These are phyloP conservation scores for Chlorella sp. DNA, from an alignment of 139 green algal species.

Conservation along the genomic window DNA sequence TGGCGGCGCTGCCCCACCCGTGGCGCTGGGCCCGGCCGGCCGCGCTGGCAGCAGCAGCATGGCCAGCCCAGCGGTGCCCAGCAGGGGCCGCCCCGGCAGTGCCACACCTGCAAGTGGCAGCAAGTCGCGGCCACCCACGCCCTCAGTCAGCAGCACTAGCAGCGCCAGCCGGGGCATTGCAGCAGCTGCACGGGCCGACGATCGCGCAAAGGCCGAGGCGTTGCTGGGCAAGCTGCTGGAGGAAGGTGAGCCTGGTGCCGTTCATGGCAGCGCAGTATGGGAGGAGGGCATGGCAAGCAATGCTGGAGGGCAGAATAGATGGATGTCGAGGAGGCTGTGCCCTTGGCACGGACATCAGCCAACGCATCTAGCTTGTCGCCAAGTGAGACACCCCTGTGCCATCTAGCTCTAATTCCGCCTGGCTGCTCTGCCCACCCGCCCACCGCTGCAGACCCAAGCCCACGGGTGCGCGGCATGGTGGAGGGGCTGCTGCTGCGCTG, in stretches of 20 bases:
- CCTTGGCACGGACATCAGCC: too few relatives aligned
- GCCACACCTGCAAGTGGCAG: not conserved
- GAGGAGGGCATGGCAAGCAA: too few relatives aligned
- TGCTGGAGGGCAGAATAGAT: too few relatives aligned
- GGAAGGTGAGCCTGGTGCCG: not conserved
- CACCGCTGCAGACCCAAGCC: not conserved
- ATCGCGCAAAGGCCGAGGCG: not conserved
- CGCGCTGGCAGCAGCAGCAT: not conserved
- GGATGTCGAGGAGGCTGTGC: too few relatives aligned
- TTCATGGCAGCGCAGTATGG: too few relatives aligned
- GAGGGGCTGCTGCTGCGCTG: constrained; percentile 37
- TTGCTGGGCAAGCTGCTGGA: constrained; percentile 13
- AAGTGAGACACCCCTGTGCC: too few relatives aligned
- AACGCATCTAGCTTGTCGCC: too few relatives aligned
- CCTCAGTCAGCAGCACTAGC: not conserved
- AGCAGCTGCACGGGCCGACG: not conserved
- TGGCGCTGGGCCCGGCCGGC: constrained; percentile 2
- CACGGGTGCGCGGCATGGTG: constrained; percentile 26
- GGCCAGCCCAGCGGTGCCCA: too few relatives aligned
- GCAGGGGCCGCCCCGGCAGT: not conserved
- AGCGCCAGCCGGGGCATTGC: not conserved
- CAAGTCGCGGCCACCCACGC: not conserved
- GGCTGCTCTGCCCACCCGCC: not conserved
- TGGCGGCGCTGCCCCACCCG: not conserved
- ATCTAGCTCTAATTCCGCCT: too few relatives aligned